phyloP scores from a whole-genome alignment of 371 early-diverging fungal genomes.

The Mucor velutinosus region DNA sequence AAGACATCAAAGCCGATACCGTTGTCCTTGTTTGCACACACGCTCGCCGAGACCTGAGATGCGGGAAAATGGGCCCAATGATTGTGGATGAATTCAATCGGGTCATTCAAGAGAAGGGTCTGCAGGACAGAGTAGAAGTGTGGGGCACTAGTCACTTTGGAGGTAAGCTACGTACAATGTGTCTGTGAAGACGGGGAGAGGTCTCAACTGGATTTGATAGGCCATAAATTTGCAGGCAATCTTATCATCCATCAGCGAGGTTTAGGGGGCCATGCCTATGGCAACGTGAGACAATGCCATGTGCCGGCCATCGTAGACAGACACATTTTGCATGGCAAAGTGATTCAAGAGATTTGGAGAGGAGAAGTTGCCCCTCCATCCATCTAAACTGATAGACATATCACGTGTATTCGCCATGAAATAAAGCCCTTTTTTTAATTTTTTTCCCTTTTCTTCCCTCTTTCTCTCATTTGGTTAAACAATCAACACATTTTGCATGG shows the following conservation, averaged over 20 bases:
- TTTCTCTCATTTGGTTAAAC: not conserved
- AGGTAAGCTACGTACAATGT: slow-evolving; percentile 24
- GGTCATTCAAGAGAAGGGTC: slow-evolving; percentile 25
- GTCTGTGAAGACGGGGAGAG: not conserved
- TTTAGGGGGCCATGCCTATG: slow-evolving; percentile 52
- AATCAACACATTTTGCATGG: not conserved
- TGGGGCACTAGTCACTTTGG: slow-evolving; percentile 56
- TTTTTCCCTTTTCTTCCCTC: not conserved
- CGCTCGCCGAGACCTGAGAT: slow-evolving; percentile 44
- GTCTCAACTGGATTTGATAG: slow-evolving; percentile 19
- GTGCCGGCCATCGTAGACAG: slow-evolving; percentile 46
- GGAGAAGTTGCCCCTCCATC: slow-evolving; percentile 40
- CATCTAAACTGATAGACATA: not conserved
- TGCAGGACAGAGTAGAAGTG: slow-evolving; percentile 37
- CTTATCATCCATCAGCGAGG: slow-evolving; percentile 49
- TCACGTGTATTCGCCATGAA: not conserved
- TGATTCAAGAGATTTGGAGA: slow-evolving; percentile 50
- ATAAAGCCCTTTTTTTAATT: slow-evolving; percentile 1
- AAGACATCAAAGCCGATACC: slow-evolving; percentile 32
- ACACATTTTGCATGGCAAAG: slow-evolving; percentile 44
- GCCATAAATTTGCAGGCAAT: slow-evolving; percentile 56
- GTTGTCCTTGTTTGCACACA: slow-evolving; percentile 52
- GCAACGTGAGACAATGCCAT: slow-evolving; percentile 54
- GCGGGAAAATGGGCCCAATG: slow-evolving; percentile 46
- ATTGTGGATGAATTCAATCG: slow-evolving; percentile 42